Percentiles rank a stretch among this genome's conserved stretches.
phyloP scores from a whole-genome alignment of 192 early-diverging fungal species.

The Coemansia sp. region DNA sequence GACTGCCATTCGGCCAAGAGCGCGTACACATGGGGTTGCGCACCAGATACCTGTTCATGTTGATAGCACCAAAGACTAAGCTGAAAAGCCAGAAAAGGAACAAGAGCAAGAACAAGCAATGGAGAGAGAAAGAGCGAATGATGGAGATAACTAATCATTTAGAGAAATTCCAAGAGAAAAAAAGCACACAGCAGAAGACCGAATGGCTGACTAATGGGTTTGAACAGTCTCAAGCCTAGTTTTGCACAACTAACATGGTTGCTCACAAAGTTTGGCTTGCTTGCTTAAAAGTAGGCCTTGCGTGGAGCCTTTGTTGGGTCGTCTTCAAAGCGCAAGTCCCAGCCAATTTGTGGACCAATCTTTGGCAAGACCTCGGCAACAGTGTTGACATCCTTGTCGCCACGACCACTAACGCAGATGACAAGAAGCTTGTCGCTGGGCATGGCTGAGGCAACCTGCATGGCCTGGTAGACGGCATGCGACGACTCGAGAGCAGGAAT shows the following conservation, averaged over 20 bases:
- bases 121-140: not conserved
- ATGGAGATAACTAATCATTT: not conserved
- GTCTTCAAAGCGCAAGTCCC: constrained; percentile 67
- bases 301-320: constrained; percentile 37
- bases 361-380: constrained; percentile 89
- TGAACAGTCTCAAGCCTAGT: no score
- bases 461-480: constrained; percentile 85
- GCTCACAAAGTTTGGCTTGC: not conserved
- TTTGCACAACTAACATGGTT: no score
- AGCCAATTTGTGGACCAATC: constrained; percentile 89
- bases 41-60: not conserved
- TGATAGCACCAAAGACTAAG: not conserved
- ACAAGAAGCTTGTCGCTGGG: constrained; percentile 78
- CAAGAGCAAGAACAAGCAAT: not conserved
- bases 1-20: not conserved
- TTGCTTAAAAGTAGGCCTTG: constrained; percentile 11
- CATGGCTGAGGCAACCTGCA: constrained; percentile 76
- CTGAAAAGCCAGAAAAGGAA: not conserved
- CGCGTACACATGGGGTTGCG: not conserved
- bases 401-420: constrained; percentile 88
- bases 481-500: constrained; percentile 93
- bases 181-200: no score
- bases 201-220: no score
- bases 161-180: no score
- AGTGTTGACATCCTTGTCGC: constrained; percentile 96